These are phyloP conservation scores for Mychonastes homosphaera DNA, from an alignment of 139 green algal genomes.

Conservation along the genomic window DNA sequence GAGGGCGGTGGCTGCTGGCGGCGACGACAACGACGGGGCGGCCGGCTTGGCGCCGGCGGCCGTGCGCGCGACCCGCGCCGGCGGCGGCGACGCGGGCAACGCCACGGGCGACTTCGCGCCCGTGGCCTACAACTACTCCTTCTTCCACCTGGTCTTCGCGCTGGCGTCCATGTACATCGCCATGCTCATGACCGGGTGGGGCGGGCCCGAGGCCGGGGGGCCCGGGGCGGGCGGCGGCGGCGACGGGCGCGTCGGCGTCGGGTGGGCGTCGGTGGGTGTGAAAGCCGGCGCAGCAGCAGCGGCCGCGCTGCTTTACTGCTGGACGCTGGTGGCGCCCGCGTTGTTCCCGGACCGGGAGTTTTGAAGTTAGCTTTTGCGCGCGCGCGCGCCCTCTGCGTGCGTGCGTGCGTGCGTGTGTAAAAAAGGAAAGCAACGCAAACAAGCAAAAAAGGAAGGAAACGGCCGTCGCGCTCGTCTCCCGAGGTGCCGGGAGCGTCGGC, in stretches of 20 bases:
- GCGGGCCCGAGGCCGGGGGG: slow-evolving; percentile 37
- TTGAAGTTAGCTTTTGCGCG: not conserved
- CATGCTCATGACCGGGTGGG: slow-evolving; percentile 98
- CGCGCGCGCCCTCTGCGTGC: not conserved
- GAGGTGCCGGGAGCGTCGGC: too few relatives aligned
- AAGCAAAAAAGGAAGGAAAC: too few relatives aligned
- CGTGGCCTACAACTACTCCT: slow-evolving; percentile 75
- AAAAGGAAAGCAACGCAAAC: too few relatives aligned
- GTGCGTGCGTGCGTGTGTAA: not conserved
- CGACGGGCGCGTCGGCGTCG: slow-evolving; percentile 83
- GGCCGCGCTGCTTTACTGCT: slow-evolving; percentile 74
- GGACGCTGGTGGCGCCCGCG: slow-evolving; percentile 81
- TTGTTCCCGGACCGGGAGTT: slow-evolving; percentile 86
- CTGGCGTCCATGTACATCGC: slow-evolving; percentile 89
- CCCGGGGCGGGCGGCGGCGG: slow-evolving; percentile 6
- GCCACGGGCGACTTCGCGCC: slow-evolving; percentile 50
- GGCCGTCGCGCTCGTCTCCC: too few relatives aligned
- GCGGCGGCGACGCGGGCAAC: not conserved
- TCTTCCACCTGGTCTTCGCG: slow-evolving; percentile 97
- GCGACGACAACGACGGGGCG: not conserved
- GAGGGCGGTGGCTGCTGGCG: too few relatives aligned
- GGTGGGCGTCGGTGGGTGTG: slow-evolving; percentile 90
- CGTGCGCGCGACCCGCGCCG: slow-evolving; percentile 7
- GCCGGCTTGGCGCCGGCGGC: not conserved
- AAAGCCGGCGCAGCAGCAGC: slow-evolving; percentile 74